Evolutionary conservation across 2,329 filamentous ascomycete genomes (phyloP), one percentile per base, ranked within the genome.

Genomic region (Calonectria hawksworthii): DNA sequence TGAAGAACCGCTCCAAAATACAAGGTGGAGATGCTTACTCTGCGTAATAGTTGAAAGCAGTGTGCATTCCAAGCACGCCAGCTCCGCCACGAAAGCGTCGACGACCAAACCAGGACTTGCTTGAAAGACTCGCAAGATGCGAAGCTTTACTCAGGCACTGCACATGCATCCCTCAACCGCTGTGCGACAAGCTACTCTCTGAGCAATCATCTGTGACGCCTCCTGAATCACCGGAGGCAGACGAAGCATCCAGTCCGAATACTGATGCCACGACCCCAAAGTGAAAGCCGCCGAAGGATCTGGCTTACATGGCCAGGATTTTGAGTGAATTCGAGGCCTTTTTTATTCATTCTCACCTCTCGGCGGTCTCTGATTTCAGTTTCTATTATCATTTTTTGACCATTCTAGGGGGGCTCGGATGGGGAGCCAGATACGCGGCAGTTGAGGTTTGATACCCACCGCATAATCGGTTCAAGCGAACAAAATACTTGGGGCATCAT

Each of bases 31-130:
- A 13, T 47, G 38, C 38, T 50, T 51, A 36, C 67, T 34, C 23
- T 32, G n/a, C 6, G 13, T 28, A 14, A 13, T n/a, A 83, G 82
- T 76, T 82, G 13, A 79, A 81, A 13, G 56, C 56, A 47, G 47
- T 54, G 5, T 70, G 68, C 26, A 70, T 78, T 18, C 80, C 82
- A 34, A 83, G 81, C 32, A 77, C 73, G 11, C 82, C 82, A 32
- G 82, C 82, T 51, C 78, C 81, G 23, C 80, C 80, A 23, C 81
- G 81, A 30, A 82, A 81, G 73, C 80, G 82, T 26, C 79, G 80
- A 38, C 78, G 80, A 21, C 80, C 79, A 21, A 83, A 80, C 18
- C 78, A 83, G 59, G 82, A 83, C 34, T 73, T 83, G 0, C 70
- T 83, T 23, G 80, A 80, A 56, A 77, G 80, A 13, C 69, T 82